Conservation (phyloP, 2,329 filamentous ascomycete species). For the Coniochaeta sp. region DNA sequence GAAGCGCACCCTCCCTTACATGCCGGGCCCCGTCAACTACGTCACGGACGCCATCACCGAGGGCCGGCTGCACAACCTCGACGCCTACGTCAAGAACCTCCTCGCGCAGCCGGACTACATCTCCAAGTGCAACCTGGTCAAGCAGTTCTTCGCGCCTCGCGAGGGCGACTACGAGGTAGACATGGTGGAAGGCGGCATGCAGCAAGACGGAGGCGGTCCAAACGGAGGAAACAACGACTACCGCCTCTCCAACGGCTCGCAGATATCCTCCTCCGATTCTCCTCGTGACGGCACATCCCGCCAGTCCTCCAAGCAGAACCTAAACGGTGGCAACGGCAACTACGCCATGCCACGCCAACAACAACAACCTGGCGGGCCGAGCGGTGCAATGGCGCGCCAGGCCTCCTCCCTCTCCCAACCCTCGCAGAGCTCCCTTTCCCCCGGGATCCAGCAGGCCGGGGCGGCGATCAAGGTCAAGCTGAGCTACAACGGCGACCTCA, state of each 20-base stretch:
- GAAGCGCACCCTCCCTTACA: constrained; percentile 83
- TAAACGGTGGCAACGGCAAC: constrained; percentile 41
- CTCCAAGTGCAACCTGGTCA: constrained; percentile 73
- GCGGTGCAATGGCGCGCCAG: constrained; percentile 33
- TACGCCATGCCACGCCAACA: constrained; percentile 46
- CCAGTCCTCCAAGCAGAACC: constrained; percentile 59
- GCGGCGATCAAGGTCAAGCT: constrained; percentile 86
- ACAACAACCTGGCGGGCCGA: constrained; percentile 22
- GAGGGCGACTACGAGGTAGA: constrained; percentile 93
- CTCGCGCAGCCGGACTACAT: constrained; percentile 80
- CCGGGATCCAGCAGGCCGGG: constrained; percentile 35
- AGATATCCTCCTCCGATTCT: constrained; percentile 59
- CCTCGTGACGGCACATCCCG: constrained; percentile 52
- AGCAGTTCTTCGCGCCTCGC: constrained; percentile 83
- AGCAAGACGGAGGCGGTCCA: too few species aligned
- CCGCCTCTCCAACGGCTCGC: constrained; percentile 64
- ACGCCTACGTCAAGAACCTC: constrained; percentile 92
- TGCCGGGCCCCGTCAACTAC: constrained; percentile 96
- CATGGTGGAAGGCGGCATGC: too few species aligned
- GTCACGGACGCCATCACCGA: constrained; percentile 98
- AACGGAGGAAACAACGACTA: constrained; percentile 56
- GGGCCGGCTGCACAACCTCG: constrained; percentile 82
- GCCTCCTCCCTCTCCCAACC: constrained; percentile 42
- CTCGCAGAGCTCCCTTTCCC: constrained; percentile 49
- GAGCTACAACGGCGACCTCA: constrained; percentile 85